Evolutionary conservation across 257 asterid species (phyloP), one percentile per base, ranked within the genome.

Genomic region (Leptodermis oblonga): DNA sequence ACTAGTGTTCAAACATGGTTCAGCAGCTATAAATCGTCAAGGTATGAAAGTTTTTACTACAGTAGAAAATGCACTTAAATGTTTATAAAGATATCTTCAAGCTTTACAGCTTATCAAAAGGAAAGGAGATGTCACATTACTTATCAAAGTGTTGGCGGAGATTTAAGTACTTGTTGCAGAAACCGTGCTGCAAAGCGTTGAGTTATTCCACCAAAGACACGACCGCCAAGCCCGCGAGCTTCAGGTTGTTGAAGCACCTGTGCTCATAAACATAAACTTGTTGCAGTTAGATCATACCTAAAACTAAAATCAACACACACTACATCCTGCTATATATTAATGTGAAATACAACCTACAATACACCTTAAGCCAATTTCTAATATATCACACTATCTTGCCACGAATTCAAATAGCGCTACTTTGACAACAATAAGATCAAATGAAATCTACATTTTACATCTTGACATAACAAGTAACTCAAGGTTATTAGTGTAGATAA

Each of bases 181-280:
- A 90, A 82, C 77, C 99, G 99, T 4, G 99, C 99, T 7, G 97
- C 99, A 58, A 93, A 84, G 42, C 99, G 96, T 78, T 88, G 96
- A 68, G 91, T 85, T 69, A 93, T 88, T 80, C 97, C 97, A 73
- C 97, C 97, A 77, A 90, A 88, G 55, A 90, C 94, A 63, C 97
- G 96, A 39, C 97, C 94, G 14, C 99, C 97, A 74, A 90, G 90
- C 65, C 67, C 73, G 31, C 90, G 90, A 56, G 89, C 99, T 78
- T 85, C 97, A 3, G 96, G 97, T 83, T 93, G 92, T 79, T 87
- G 96, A 80, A 93, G 91, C 46, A 93, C 92, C 99, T 93, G 90
- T 93, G 90, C 12, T 71, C 69, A 75, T 37, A 20, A 3, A 52
- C 25, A 51, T 51, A 1, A n/a, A n/a, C 46, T 26, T 71, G 68